Evolutionary conservation across 179 eudicot species (phyloP).

Genomic region (Beta corolliflora): DNA sequence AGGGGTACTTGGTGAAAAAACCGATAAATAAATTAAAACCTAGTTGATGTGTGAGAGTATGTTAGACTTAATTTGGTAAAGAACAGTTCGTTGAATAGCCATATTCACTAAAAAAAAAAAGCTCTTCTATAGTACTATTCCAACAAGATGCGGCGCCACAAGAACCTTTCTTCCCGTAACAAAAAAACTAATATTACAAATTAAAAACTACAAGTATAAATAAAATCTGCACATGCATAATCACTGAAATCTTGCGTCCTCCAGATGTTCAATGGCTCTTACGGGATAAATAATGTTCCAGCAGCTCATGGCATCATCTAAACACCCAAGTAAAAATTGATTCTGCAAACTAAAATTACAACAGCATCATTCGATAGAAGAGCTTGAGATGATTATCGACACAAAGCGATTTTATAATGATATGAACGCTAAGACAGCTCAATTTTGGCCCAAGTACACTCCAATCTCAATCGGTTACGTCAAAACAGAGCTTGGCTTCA

Average conservation of each 20-base stretch:
- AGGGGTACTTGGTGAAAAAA: too few relatives aligned
- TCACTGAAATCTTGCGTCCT: background rate
- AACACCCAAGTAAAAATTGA: background rate
- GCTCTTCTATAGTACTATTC: too few relatives aligned
- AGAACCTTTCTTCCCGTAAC: too few relatives aligned
- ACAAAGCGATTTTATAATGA: background rate
- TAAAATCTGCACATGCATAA: background rate
- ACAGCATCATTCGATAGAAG: background rate
- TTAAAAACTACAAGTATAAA: too few relatives aligned
- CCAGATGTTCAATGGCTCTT: background rate
- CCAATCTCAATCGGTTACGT: conserved; percentile 58
- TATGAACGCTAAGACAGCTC: background rate
- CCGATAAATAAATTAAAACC: too few relatives aligned
- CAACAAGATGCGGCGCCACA: too few relatives aligned
- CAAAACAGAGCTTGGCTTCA: conserved; percentile 93
- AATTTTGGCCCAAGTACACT: background rate
- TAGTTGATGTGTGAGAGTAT: too few relatives aligned
- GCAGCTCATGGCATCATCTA: background rate
- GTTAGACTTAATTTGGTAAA: too few relatives aligned
- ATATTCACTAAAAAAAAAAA: too few relatives aligned
- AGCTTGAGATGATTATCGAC: background rate
- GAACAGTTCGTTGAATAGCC: too few relatives aligned
- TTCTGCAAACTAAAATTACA: background rate
- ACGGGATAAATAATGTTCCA: background rate
- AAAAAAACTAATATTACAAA: too few relatives aligned